Conservation (phyloP, 2,329 filamentous ascomycete species). For the Cryphonectria radicalis region DNA sequence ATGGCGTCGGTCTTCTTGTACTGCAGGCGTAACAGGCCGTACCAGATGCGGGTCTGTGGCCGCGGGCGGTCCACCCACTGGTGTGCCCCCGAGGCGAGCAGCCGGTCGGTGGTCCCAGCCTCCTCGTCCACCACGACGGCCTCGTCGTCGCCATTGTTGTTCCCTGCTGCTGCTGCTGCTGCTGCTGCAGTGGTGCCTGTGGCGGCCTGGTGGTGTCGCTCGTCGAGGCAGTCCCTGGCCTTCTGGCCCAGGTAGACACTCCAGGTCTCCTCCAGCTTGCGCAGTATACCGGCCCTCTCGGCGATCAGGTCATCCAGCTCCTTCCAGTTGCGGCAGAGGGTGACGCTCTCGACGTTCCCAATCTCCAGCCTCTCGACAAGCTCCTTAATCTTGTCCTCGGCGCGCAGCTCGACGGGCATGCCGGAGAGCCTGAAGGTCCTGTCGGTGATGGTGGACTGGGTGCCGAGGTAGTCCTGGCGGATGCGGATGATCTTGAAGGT, state of each 20-base stretch:
- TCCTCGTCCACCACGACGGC: constrained; percentile 42
- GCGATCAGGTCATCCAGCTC: constrained; percentile 76
- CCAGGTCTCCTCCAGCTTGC: constrained; percentile 82
- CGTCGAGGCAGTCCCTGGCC: constrained; percentile 42
- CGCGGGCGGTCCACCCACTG: constrained; percentile 54
- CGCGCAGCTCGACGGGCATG: constrained; percentile 77
- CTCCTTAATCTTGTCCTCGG: constrained; percentile 81
- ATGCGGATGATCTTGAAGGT: constrained; percentile 85
- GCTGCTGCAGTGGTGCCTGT: not conserved
- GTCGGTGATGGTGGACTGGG: constrained; percentile 94
- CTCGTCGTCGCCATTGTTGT: constrained; percentile 35
- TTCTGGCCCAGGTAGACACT: constrained; percentile 71
- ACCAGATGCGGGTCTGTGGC: constrained; percentile 76
- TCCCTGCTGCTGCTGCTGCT: not conserved
- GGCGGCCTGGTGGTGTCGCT: constrained; percentile 9
- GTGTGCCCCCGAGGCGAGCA: constrained; percentile 34
- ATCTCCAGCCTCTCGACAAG: constrained; percentile 88
- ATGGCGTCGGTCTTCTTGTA: constrained; percentile 84
- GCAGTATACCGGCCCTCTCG: constrained; percentile 66
- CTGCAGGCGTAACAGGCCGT: constrained; percentile 74
- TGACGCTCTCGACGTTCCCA: constrained; percentile 86
- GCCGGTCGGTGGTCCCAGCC: constrained; percentile 45
- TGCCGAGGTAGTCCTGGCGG: constrained; percentile 88
- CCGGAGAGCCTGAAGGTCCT: constrained; percentile 90
- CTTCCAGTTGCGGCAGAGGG: constrained; percentile 84